These are phyloP conservation scores for Mallotus nudiflorus DNA, from an alignment of 345 rosid species.

Conservation along the genomic window DNA sequence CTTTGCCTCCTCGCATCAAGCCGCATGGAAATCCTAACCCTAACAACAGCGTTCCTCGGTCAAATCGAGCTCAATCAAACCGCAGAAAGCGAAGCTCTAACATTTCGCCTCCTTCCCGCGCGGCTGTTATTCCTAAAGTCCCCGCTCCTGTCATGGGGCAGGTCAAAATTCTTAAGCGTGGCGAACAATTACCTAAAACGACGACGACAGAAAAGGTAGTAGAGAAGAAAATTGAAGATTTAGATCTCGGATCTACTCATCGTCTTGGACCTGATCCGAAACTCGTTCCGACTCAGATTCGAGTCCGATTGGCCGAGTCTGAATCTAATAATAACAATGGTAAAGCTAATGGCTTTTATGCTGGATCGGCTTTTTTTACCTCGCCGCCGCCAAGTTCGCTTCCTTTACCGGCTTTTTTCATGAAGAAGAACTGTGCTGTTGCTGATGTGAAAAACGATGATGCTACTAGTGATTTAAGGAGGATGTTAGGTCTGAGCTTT, in stretches of 20 bases:
- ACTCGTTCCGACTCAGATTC: slow-evolving; percentile 25
- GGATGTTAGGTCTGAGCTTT: slow-evolving; percentile 52
- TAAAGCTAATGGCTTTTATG: slow-evolving; percentile 47
- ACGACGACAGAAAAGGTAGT: neutral
- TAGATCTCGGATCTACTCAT: slow-evolving; percentile 39
- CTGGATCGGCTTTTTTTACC: slow-evolving; percentile 64
- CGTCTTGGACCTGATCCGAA: slow-evolving; percentile 43
- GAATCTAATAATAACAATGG: no score
- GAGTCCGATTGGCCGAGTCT: slow-evolving; percentile 23
- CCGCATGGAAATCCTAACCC: slow-evolving; percentile 27
- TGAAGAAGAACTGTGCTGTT: slow-evolving; percentile 33
- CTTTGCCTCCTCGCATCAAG: slow-evolving; percentile 32
- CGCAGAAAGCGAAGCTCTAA: slow-evolving; percentile 50
- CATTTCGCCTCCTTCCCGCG: slow-evolving; percentile 25
- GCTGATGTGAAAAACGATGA: slow-evolving; percentile 23
- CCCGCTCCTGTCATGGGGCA: slow-evolving; percentile 39
- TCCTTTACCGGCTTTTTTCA: slow-evolving; percentile 72
- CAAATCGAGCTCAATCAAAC: slow-evolving; percentile 31
- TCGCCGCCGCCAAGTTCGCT: slow-evolving; percentile 96
- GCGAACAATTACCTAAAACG: slow-evolving; percentile 31
- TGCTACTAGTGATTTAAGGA: slow-evolving; percentile 54
- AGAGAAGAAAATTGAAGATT: neutral
- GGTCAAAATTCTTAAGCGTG: slow-evolving; percentile 74
- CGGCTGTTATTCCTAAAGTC: slow-evolving; percentile 1
- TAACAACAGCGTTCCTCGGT: slow-evolving; percentile 16